A percentile compares a stretch with the other conserved stretches of the same genome.
phyloP scores from a whole-genome alignment of 2,329 filamentous ascomycete genomes.

The Penicillium sp. region DNA sequence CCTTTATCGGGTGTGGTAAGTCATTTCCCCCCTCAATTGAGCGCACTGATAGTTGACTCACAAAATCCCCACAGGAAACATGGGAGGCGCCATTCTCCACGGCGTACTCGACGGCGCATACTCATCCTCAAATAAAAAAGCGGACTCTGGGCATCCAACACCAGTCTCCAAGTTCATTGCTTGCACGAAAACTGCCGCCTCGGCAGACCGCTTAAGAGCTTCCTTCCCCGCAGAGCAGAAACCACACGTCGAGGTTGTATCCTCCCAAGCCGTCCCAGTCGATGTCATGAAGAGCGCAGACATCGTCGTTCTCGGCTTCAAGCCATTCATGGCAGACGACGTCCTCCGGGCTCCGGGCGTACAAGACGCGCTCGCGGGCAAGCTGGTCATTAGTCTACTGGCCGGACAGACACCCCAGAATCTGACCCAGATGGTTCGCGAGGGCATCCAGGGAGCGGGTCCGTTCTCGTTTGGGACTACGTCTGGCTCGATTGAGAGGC shows the following conservation, averaged over 20 bases:
- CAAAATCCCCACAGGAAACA: constrained; percentile 31
- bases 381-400: constrained; percentile 53
- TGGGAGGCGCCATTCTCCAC: constrained; percentile 39
- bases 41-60: constrained; percentile 5
- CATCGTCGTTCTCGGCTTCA: constrained; percentile 49
- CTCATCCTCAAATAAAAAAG: constrained; percentile 13
- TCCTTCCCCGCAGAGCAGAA: constrained; percentile 31
- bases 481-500: constrained; percentile 6
- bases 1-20: constrained; percentile 26
- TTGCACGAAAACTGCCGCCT: constrained; percentile 42
- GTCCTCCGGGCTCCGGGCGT: constrained; percentile 43
- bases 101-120: constrained; percentile 32
- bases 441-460: not conserved
- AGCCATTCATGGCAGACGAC: constrained; percentile 47
- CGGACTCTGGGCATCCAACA: not conserved
- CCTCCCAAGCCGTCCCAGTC: constrained; percentile 33
- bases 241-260: constrained; percentile 36
- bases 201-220: constrained; percentile 34
- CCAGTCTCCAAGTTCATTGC: constrained; percentile 38
- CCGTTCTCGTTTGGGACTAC: too few species aligned
- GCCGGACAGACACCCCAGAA: constrained; percentile 47
- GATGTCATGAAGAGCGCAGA: constrained; percentile 38
- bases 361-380: constrained; percentile 42
- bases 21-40: not conserved
- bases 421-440: constrained; percentile 15